These are phyloP conservation scores for Candida sithepensis DNA, from an alignment of 805 yeast genomes.

Conservation along the genomic window DNA sequence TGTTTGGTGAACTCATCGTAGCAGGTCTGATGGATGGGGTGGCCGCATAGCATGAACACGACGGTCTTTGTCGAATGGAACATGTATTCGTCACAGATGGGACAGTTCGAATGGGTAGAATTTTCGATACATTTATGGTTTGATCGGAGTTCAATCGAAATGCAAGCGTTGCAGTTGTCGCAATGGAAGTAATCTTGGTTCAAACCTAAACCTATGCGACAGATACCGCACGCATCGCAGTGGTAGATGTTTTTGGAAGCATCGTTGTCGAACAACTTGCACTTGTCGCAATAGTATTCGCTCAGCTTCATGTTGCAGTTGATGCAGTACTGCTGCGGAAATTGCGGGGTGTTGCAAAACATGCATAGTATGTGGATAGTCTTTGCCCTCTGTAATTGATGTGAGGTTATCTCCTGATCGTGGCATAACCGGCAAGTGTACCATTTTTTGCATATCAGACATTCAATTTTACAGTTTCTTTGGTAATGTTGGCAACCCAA, in stretches of 20 bases:
- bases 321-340: slow-evolving; percentile 64
- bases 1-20: slow-evolving; percentile 78
- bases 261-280: slow-evolving; percentile 83
- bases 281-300: slow-evolving; percentile 69
- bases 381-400: slow-evolving; percentile 54
- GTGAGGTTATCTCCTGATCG: slow-evolving; percentile 52
- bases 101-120: slow-evolving; percentile 88
- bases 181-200: slow-evolving; percentile 92
- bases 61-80: slow-evolving; percentile 79
- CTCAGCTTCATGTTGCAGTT: slow-evolving; percentile 68
- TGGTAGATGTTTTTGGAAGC: slow-evolving; percentile 78
- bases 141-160: slow-evolving; percentile 71
- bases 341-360: slow-evolving; percentile 73
- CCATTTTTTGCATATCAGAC: slow-evolving; percentile 73
- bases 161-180: slow-evolving; percentile 82
- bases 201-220: slow-evolving; percentile 83
- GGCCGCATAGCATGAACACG: slow-evolving; percentile 92
- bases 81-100: slow-evolving; percentile 88
- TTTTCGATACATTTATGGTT: slow-evolving; percentile 82
- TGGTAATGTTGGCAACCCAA: slow-evolving; percentile 84
- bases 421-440: slow-evolving; percentile 84
- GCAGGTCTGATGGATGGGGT: slow-evolving; percentile 85
- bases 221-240: slow-evolving; percentile 89
- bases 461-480: slow-evolving; percentile 78
- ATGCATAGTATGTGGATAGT: slow-evolving; percentile 76